Evolutionary conservation across 805 yeast genomes (phyloP), one percentile per base, ranked within the genome.

Genomic region (Ogataea ramenticola): DNA sequence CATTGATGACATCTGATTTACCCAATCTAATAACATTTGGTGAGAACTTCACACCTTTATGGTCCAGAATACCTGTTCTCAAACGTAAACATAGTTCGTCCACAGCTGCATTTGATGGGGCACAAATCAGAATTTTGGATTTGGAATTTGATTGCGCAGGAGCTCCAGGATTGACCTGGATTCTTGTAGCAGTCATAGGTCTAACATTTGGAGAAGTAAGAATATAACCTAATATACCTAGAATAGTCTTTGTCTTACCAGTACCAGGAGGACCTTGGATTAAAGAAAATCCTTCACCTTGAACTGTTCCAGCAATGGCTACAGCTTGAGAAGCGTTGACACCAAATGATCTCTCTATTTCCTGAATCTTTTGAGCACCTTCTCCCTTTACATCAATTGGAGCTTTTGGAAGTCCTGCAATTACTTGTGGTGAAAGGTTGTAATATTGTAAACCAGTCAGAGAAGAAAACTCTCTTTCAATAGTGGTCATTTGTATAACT

Each of bases 241-340:
- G 61, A 65, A 95, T 93, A 0, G 99, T 93, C 60, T 91, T 95
- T 1, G 99, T 95, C 61, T 93, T 93, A 69, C 99, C 99, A 0
- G 98, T 91, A 63, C 99, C 99, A 0, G 99, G 99, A 0, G 99
- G 99, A 46, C 97, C 99, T 65, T 93, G 99, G 61, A 93, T 90
- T 43, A 93, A 70, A 0, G 95, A 82, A 57, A 93, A 88, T 0
- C 99, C 99, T 1, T 70, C 70, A 15, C 35, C 41, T 21, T 70
- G 61, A 27, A 80, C 77, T 0, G 96, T 75, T 1, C 88, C 86
- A 12, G 82, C 71, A 46, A 93, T 86, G 0, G 99, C 99, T 27
- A 66, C 71, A 0, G 98, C 98, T 64, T 93, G 99, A 0, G 99
- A 91, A 24, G 74, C 72, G 64, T 95, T 93, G 32, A 90, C 84